These are phyloP conservation scores for Danielia oregonensis DNA, from an alignment of 805 yeast genomes.

Conservation along the genomic window DNA sequence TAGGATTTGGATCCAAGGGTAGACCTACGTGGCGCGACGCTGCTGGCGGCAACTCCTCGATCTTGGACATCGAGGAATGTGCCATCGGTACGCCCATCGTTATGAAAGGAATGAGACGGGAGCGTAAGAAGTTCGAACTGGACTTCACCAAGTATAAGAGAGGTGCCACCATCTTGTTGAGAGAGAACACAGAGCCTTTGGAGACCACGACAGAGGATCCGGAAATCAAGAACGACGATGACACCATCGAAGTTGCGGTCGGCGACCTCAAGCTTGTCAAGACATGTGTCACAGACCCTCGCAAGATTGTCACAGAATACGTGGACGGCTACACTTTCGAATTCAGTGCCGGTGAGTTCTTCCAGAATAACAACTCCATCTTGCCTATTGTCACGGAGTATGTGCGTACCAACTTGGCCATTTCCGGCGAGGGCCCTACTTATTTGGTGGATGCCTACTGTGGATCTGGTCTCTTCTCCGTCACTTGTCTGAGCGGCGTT, in stretches of 20 bases:
- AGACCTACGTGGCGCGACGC: conserved; percentile 63
- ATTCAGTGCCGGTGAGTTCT: conserved; percentile 92
- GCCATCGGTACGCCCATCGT: conserved; percentile 80
- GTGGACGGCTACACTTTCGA: conserved; percentile 74
- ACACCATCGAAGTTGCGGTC: conserved; percentile 23
- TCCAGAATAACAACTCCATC: conserved; percentile 89
- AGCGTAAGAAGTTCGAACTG: conserved; percentile 53
- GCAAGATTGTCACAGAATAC: conserved; percentile 76
- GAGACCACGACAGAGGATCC: conserved; percentile 43
- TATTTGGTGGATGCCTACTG: conserved; percentile 92
- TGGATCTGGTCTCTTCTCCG: conserved; percentile 91
- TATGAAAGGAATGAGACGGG: conserved; percentile 68
- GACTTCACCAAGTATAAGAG: conserved; percentile 51
- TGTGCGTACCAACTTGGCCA: conserved; percentile 65
- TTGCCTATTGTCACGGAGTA: conserved; percentile 78
- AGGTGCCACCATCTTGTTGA: conserved; percentile 81
- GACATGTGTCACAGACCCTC: conserved; percentile 74
- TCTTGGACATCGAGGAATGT: conserved; percentile 92
- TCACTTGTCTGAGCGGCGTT: conserved; percentile 80
- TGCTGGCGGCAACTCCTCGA: conserved; percentile 57
- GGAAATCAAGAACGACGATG: conserved; percentile 21
- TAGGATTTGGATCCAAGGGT: conserved; percentile 90
- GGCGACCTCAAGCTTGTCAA: conserved; percentile 39
- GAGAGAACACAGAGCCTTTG: too few species aligned
- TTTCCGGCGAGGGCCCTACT: conserved; percentile 35